phyloP scores from a whole-genome alignment of 2,329 filamentous ascomycete genomes.

The Aspergillus phoenicis region DNA sequence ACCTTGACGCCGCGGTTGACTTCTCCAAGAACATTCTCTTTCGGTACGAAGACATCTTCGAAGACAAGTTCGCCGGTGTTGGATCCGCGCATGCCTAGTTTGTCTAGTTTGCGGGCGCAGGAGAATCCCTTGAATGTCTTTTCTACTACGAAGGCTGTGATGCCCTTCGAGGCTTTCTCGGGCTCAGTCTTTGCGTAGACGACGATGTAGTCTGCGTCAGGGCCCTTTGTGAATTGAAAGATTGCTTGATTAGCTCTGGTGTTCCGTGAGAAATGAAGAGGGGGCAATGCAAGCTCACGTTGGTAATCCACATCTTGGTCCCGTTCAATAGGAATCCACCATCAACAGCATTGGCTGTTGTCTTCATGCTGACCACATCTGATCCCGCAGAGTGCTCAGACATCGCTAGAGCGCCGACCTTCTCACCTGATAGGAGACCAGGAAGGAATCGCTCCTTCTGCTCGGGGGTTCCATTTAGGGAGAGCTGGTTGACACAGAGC shows the following conservation, averaged over 20 bases:
- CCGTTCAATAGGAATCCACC: conserved; percentile 86
- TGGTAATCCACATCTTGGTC: conserved; percentile 99
- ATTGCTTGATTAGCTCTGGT: background rate
- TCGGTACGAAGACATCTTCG: conserved; percentile 85
- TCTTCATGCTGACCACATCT: conserved; percentile 96
- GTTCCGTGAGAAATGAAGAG: background rate
- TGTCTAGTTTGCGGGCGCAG: conserved; percentile 88
- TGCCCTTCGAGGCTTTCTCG: conserved; percentile 78
- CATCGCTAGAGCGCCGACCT: conserved; percentile 90
- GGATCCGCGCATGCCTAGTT: conserved; percentile 95
- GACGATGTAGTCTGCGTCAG: conserved; percentile 87
- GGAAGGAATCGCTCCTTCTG: conserved; percentile 84
- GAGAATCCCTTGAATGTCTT: conserved; percentile 71
- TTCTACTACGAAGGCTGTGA: conserved; percentile 91
- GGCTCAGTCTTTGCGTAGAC: conserved; percentile 97
- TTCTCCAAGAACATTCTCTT: conserved; percentile 75
- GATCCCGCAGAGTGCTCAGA: conserved; percentile 87
- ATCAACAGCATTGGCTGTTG: conserved; percentile 74
- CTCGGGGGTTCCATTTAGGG: conserved; percentile 76
- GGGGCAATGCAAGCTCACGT: conserved; percentile 55
- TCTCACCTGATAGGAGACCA: conserved; percentile 75
- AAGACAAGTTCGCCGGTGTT: conserved; percentile 95
- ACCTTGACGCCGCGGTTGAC: conserved; percentile 84
- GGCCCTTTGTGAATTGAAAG: conserved; percentile 52
- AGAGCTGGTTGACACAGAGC: conserved; percentile 93